These are phyloP conservation scores for Pelargonium citronellum DNA, from an alignment of 441 rosid species.

Conservation along the genomic window DNA sequence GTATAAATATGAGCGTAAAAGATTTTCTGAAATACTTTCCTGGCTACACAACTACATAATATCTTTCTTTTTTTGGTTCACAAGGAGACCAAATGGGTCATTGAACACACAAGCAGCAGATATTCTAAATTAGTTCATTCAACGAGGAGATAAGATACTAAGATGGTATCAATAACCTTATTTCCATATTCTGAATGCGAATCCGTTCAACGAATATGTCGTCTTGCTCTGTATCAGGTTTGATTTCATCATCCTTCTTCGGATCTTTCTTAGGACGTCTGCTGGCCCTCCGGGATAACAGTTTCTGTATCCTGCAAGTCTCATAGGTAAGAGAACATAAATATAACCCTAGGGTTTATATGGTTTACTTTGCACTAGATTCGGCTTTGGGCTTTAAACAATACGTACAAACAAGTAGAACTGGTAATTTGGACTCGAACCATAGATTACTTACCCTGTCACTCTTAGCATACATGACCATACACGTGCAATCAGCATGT, in stretches of 20 bases:
- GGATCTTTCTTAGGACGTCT: conserved; percentile 19
- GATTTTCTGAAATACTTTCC: not conserved
- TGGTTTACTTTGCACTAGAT: not conserved
- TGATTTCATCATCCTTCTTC: conserved; percentile 36
- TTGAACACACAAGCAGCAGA: not conserved
- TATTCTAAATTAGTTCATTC: not conserved
- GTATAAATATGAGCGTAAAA: not conserved
- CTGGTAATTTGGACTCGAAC: too few species aligned
- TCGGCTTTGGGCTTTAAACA: not conserved
- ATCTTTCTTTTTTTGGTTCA: too few species aligned
- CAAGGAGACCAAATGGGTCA: not conserved
- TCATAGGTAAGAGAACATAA: not conserved
- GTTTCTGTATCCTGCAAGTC: conserved; percentile 37
- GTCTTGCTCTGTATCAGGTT: conserved; percentile 30
- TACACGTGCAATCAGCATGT: conserved; percentile 44
- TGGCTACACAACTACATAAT: too few species aligned
- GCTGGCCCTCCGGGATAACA: conserved; percentile 35
- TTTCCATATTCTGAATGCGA: conserved; percentile 60
- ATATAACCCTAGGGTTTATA: not conserved
- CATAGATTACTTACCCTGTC: conserved; percentile 38
- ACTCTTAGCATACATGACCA: conserved; percentile 43
- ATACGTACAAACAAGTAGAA: not conserved
- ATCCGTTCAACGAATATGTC: conserved; percentile 55
- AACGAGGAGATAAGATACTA: not conserved
- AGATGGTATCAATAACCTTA: conserved; percentile 37